Conservation (phyloP, 2,329 filamentous ascomycete species). For the Microdochium nivale region DNA sequence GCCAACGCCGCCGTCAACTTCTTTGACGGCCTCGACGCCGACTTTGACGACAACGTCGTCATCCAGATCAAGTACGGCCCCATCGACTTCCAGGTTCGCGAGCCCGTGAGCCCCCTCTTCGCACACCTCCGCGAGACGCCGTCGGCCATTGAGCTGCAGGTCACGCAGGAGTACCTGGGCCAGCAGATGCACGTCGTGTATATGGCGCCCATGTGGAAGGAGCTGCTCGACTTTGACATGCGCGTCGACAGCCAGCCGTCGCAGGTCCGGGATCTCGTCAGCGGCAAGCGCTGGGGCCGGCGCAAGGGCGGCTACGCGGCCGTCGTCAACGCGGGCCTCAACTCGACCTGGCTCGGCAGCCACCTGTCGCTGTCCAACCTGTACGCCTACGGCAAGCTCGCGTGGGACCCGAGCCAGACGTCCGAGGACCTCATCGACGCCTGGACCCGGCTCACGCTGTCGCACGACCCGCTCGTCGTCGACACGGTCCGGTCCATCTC, state of each 20-base stretch:
- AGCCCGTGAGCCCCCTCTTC: conserved; percentile 58
- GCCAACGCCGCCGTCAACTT: conserved; percentile 63
- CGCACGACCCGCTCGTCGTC: conserved; percentile 42
- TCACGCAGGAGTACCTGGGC: conserved; percentile 63
- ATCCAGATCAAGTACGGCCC: conserved; percentile 69
- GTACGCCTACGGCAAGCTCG: conserved; percentile 59
- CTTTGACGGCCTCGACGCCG: conserved; percentile 53
- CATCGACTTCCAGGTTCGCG: conserved; percentile 66
- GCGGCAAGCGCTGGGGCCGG: conserved; percentile 49
- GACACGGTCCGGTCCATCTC: conserved; percentile 53
- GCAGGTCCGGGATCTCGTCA: conserved; percentile 49
- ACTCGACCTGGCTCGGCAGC: conserved; percentile 60
- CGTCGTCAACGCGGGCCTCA: conserved; percentile 59
- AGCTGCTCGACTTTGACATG: conserved; percentile 58
- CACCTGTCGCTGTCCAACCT: conserved; percentile 65
- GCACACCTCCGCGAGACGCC: conserved; percentile 34
- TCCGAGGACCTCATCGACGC: conserved; percentile 45
- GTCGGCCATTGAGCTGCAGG: conserved; percentile 54
- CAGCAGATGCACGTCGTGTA: conserved; percentile 64
- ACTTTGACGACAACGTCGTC: conserved; percentile 63
- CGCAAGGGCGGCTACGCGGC: conserved; percentile 53
- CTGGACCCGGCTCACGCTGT: conserved; percentile 63
- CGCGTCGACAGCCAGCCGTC: conserved; percentile 48
- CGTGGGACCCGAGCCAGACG: conserved; percentile 51
- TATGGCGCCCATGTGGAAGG: conserved; percentile 59